A percentile compares a stretch with the other conserved stretches of the same genome.
Evolutionary conservation across 441 rosid species (phyloP).

Genomic region (Iberis amara): DNA sequence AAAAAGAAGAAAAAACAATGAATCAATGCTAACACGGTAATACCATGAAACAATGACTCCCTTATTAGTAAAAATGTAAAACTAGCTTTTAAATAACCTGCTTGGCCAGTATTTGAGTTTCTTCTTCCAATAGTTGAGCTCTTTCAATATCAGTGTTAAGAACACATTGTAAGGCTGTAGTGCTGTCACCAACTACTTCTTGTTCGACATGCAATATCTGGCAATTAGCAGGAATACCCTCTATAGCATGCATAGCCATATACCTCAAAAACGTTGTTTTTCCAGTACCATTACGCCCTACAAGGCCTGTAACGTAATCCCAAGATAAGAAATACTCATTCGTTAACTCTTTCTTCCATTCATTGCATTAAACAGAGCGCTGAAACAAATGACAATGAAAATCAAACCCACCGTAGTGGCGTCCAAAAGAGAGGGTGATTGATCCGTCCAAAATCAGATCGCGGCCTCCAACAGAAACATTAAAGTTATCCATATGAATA

Average conservation of each 20-base stretch:
- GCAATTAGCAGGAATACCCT: slow-evolving; percentile 94
- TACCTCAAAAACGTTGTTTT: slow-evolving; percentile 92
- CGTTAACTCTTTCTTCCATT: neutral
- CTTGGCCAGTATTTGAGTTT: slow-evolving; percentile 50
- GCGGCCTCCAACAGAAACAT: slow-evolving; percentile 90
- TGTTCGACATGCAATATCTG: slow-evolving; percentile 96
- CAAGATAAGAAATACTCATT: slow-evolving; percentile 9
- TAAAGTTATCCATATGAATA: slow-evolving; percentile 89
- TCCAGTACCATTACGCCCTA: slow-evolving; percentile 97
- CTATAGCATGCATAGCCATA: slow-evolving; percentile 97
- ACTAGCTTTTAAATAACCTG: slow-evolving; percentile 47
- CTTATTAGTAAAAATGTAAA: slow-evolving; percentile 16
- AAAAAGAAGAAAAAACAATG: neutral
- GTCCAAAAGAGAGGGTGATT: slow-evolving; percentile 81
- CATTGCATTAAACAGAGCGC: slow-evolving; percentile 12
- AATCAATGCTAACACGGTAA: slow-evolving; percentile 16
- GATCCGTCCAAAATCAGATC: slow-evolving; percentile 91
- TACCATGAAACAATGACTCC: slow-evolving; percentile 18
- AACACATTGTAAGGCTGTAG: slow-evolving; percentile 87
- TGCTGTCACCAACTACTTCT: slow-evolving; percentile 90
- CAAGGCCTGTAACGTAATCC: slow-evolving; percentile 59
- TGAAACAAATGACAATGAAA: slow-evolving; percentile 2
- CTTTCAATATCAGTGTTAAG: slow-evolving; percentile 87
- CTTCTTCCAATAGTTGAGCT: slow-evolving; percentile 75
- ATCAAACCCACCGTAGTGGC: slow-evolving; percentile 77